phyloP scores from a whole-genome alignment of 1,284 basidiomycete genomes.

The Cryptococcus deneoformans region DNA sequence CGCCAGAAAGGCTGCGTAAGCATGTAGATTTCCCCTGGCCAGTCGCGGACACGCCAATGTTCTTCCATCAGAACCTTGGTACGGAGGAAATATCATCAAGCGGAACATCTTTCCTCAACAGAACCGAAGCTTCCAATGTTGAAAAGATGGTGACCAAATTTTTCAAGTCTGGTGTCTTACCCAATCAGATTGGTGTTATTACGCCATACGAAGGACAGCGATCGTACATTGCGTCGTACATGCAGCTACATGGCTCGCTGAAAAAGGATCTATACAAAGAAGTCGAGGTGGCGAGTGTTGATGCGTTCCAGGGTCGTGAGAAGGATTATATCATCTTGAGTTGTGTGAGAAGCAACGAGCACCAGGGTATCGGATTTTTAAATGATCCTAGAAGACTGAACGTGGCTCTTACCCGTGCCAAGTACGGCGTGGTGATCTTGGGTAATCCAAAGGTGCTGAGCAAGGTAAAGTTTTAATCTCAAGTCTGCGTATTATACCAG shows the following conservation, averaged over 20 bases:
- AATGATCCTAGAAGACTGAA: constrained; percentile 96
- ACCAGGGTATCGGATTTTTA: constrained; percentile 99
- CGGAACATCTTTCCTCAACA: constrained; percentile 97
- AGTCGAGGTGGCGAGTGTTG: constrained; percentile 97
- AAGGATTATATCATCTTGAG: constrained; percentile 99
- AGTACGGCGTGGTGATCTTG: constrained; percentile 70
- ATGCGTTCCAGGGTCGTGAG: constrained; percentile 99
- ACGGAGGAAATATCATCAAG: constrained; percentile 99
- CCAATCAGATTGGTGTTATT: constrained; percentile 94
- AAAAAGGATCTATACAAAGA: constrained; percentile 99
- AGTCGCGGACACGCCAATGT: constrained; percentile 96
- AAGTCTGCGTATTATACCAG: background rate
- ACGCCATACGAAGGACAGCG: constrained; percentile 99
- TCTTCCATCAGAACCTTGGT: constrained; percentile 52
- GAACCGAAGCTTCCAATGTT: constrained; percentile 97
- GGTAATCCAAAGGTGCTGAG: constrained; percentile 82
- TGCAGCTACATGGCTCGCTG: constrained; percentile 99
- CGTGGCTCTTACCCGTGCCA: constrained; percentile 94
- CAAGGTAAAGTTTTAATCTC: constrained; percentile 64
- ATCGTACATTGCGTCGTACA: constrained; percentile 98
- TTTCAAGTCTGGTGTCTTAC: constrained; percentile 97
- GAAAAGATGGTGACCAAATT: constrained; percentile 99
- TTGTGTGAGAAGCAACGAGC: constrained; percentile 99
- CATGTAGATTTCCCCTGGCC: constrained; percentile 99
- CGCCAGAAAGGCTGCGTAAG: constrained; percentile 96